Conservation (phyloP, 306 rosid species). For the Inga oerstediana region DNA sequence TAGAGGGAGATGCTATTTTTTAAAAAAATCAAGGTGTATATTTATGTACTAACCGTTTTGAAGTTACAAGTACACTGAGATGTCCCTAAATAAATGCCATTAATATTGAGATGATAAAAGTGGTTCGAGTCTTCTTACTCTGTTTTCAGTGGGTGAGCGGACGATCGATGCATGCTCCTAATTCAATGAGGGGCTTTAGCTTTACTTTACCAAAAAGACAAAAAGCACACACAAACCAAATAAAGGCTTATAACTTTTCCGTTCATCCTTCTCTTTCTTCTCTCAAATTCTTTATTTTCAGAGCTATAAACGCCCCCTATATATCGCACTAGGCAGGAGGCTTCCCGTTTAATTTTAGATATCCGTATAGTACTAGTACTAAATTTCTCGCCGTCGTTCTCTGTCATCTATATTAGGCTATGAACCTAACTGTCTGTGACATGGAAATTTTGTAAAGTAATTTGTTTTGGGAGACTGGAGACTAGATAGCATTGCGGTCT, state of each 20-base stretch:
- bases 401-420: not conserved
- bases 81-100: not conserved
- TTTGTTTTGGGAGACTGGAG: not conserved
- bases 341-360: not conserved
- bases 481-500: not conserved
- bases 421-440: conserved; percentile 20
- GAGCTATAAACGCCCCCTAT: not conserved
- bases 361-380: too few relatives aligned
- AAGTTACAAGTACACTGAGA: too few relatives aligned
- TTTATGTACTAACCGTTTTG: too few relatives aligned
- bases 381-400: not conserved
- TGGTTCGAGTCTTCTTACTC: not conserved
- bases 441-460: not conserved
- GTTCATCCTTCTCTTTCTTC: not conserved
- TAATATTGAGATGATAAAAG: not conserved
- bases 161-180: not conserved
- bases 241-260: conserved; percentile 25
- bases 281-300: not conserved
- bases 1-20: not conserved
- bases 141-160: not conserved
- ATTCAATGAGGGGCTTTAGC: conserved; percentile 1
- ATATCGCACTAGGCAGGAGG: too few relatives aligned
- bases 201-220: not conserved
- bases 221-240: not conserved
- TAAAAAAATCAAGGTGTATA: too few relatives aligned